These are phyloP conservation scores for Stellera chamaejasme DNA, from an alignment of 345 rosid species.

Conservation along the genomic window DNA sequence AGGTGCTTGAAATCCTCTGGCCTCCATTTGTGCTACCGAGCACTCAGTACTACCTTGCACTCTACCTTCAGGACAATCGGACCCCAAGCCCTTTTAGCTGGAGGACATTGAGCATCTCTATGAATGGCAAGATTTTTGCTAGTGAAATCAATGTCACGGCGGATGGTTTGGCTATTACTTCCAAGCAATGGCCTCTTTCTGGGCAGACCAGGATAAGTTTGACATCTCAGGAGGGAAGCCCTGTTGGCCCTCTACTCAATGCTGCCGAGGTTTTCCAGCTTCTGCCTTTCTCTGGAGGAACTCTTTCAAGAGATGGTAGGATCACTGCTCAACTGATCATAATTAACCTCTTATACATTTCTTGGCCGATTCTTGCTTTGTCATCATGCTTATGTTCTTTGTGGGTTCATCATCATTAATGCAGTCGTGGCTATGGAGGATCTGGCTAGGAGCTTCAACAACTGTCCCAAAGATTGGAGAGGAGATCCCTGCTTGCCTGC, in stretches of 20 bases:
- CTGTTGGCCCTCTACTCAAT: slow-evolving; percentile 60
- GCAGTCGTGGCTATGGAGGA: slow-evolving; percentile 58
- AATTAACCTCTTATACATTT: not conserved
- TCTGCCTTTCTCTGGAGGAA: slow-evolving; percentile 56
- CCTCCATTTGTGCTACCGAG: slow-evolving; percentile 49
- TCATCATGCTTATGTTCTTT: no score
- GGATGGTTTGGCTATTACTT: slow-evolving; percentile 53
- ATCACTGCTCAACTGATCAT: no score
- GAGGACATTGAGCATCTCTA: slow-evolving; percentile 61
- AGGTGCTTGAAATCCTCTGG: slow-evolving; percentile 50
- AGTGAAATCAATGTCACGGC: slow-evolving; percentile 53
- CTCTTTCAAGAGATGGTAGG: slow-evolving; percentile 64
- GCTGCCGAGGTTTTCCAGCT: slow-evolving; percentile 79
- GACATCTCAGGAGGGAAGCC: slow-evolving; percentile 34
- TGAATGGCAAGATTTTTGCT: slow-evolving; percentile 57
- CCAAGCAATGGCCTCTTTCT: slow-evolving; percentile 64
- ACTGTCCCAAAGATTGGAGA: slow-evolving; percentile 71
- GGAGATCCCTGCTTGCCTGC: slow-evolving; percentile 93
- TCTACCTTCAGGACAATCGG: slow-evolving; percentile 76
- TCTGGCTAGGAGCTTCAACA: slow-evolving; percentile 38
- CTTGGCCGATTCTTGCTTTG: no score
- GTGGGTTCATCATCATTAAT: not conserved
- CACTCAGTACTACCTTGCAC: slow-evolving; percentile 57
- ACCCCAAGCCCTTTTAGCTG: slow-evolving; percentile 48
- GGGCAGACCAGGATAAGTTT: slow-evolving; percentile 54